Conservation (phyloP, 2,329 filamentous ascomycete species). For the Epichloe bromicola region DNA sequence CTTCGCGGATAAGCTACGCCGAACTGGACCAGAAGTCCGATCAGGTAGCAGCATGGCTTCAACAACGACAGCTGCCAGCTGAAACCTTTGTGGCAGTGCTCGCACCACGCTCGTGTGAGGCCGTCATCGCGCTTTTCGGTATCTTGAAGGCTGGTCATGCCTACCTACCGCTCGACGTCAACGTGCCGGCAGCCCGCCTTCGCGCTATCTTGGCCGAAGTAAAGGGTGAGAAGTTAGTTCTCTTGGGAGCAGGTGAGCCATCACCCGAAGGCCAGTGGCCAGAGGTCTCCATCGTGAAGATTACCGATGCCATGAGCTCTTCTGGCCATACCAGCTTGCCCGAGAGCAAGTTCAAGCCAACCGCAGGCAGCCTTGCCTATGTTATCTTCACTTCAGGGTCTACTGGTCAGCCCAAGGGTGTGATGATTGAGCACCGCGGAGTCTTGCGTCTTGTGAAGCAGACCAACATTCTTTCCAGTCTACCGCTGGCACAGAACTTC, state of each 20-base stretch:
- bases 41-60: no score
- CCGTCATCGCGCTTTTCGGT: conserved; percentile 9
- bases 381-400: conserved; percentile 1
- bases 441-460: background rate
- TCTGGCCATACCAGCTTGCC: background rate
- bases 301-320: background rate
- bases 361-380: background rate
- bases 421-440: background rate
- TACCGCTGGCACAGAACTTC: background rate
- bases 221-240: background rate
- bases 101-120: background rate
- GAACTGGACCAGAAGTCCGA: no score
- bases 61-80: background rate
- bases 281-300: background rate
- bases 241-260: background rate
- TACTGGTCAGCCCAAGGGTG: background rate
- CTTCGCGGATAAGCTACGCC: no score
- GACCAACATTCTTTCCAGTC: background rate
- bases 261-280: no score
- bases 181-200: conserved; percentile 8
- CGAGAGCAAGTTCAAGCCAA: no score
- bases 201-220: background rate
- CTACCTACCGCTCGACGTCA: conserved; percentile 14
- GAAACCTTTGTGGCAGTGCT: background rate
- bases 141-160: conserved; percentile 14